A percentile compares a stretch with the other conserved stretches of the same genome.
phyloP scores from a whole-genome alignment of 495 filamentous ascomycete genomes.

The Hyaloscypha variabilis region DNA sequence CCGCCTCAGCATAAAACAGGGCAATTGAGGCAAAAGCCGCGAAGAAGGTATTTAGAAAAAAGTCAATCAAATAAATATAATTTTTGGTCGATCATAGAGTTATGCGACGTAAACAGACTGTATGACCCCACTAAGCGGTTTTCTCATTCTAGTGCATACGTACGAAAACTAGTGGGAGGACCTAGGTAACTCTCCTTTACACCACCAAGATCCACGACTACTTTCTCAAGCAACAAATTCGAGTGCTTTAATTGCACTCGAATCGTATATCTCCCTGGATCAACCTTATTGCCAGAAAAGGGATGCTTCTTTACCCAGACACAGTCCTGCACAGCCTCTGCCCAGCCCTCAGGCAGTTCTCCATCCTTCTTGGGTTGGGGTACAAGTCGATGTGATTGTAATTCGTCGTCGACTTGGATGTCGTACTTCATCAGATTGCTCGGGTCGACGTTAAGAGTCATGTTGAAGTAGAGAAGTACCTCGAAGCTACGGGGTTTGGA shows the following conservation, averaged over 20 bases:
- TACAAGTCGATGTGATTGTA: slow-evolving; percentile 5
- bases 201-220: slow-evolving; percentile 67
- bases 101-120: too few relatives aligned
- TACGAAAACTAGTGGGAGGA: slow-evolving; percentile 18
- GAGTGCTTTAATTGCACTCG: not conserved
- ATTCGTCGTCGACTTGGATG: slow-evolving; percentile 41
- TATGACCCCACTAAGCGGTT: too few relatives aligned
- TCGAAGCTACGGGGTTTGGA: slow-evolving; percentile 51
- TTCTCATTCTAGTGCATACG: not conserved
- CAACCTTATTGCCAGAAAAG: not conserved
- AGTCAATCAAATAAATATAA: too few relatives aligned
- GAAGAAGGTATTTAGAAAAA: too few relatives aligned
- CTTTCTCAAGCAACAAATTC: slow-evolving; percentile 62
- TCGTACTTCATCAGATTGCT: slow-evolving; percentile 59
- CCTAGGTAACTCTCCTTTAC: slow-evolving; percentile 41
- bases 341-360: slow-evolving; percentile 59
- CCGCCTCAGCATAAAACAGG: too few relatives aligned
- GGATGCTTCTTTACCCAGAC: slow-evolving; percentile 48
- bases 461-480: slow-evolving; percentile 60
- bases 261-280: slow-evolving; percentile 3
- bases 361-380: not conserved
- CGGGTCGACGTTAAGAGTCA: slow-evolving; percentile 32
- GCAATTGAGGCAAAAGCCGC: too few relatives aligned
- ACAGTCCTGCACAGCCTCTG: slow-evolving; percentile 52
- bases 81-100: too few relatives aligned